A percentile compares a stretch with the other conserved stretches of the same genome.
phyloP scores from a whole-genome alignment of 257 asterid species.

The Solanum chiquidenum region DNA sequence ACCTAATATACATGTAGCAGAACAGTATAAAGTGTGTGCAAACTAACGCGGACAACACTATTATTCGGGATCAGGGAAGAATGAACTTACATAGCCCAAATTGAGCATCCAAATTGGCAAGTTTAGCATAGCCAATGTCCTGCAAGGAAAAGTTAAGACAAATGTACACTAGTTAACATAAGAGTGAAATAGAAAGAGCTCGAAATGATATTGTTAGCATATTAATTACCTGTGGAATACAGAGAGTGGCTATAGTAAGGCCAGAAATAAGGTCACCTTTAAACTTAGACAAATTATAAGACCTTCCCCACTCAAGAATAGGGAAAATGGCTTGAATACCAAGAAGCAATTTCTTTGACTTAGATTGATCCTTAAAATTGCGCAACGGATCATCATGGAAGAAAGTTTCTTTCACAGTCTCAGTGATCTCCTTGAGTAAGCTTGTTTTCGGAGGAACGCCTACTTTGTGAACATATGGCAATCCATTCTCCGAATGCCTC shows the following conservation, averaged over 20 bases:
- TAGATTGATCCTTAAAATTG: slow-evolving; percentile 42
- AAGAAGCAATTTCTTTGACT: slow-evolving; percentile 16
- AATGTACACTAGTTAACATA: not conserved
- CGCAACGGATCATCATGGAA: slow-evolving; percentile 65
- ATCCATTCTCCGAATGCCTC: slow-evolving; percentile 3
- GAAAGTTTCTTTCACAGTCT: slow-evolving; percentile 52
- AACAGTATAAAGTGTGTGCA: not conserved
- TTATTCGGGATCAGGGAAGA: not conserved
- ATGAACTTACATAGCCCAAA: slow-evolving; percentile 55
- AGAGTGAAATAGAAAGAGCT: not conserved
- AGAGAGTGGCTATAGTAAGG: slow-evolving; percentile 74
- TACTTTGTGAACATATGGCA: slow-evolving; percentile 44
- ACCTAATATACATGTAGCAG: not conserved
- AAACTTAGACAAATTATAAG: slow-evolving; percentile 38
- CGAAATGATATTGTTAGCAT: not conserved
- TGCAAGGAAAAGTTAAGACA: slow-evolving; percentile 14
- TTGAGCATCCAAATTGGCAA: slow-evolving; percentile 57
- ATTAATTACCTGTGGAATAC: slow-evolving; percentile 64
- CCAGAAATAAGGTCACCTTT: slow-evolving; percentile 74
- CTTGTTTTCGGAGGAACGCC: slow-evolving; percentile 51
- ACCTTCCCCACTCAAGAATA: slow-evolving; percentile 58
- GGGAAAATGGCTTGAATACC: slow-evolving; percentile 49
- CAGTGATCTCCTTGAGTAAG: slow-evolving; percentile 32
- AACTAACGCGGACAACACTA: not conserved
- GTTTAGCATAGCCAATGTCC: slow-evolving; percentile 76